Evolutionary conservation across 169 alveolate genomes (phyloP).

Genomic region (Miamiensis avidus): DNA sequence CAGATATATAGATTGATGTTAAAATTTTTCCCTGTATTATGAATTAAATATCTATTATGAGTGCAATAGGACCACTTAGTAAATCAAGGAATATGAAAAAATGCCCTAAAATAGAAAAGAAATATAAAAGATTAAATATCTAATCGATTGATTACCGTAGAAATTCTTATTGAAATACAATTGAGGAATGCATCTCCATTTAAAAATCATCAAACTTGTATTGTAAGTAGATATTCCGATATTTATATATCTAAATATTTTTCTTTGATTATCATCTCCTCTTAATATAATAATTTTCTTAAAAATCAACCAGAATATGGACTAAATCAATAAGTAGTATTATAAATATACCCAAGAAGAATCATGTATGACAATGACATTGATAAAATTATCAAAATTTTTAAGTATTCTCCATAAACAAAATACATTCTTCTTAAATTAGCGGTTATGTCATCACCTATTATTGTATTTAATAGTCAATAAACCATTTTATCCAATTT

Average conservation of each 20-base stretch:
- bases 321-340: no score
- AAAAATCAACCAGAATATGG: background rate
- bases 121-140: no score
- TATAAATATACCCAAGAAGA: background rate
- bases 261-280: background rate
- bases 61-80: background rate
- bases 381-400: no score
- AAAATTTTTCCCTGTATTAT: no score
- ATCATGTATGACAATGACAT: background rate
- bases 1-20: constrained; percentile 11
- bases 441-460: background rate
- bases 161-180: no score
- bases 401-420: background rate
- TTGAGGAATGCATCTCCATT: background rate
- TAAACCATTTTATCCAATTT: background rate
- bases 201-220: no score
- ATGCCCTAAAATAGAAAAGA: background rate
- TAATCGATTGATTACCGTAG: background rate
- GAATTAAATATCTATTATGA: background rate
- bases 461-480: no score
- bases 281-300: background rate
- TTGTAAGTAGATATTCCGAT: background rate
- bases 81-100: background rate
- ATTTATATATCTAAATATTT: background rate
- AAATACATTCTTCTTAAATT: background rate